Percentiles rank a stretch among this genome's conserved stretches.
Evolutionary conservation across 306 rosid species (phyloP).

Genomic region (Abrus pulchellus): DNA sequence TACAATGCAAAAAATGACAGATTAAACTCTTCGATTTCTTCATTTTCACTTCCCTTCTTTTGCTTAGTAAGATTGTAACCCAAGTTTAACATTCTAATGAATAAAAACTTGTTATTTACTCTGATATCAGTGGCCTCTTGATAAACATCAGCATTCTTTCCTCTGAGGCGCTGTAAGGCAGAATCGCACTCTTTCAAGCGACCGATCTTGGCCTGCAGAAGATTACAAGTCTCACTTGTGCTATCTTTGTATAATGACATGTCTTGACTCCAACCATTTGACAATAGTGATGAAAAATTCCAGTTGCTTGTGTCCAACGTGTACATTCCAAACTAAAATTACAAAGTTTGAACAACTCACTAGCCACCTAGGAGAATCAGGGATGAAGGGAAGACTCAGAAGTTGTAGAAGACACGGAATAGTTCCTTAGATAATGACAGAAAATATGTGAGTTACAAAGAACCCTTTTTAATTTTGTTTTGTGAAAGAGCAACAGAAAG

Average conservation of each 20-base stretch:
- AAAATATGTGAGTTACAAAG: constrained; percentile 16
- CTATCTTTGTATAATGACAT: constrained; percentile 30
- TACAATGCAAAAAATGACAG: not conserved
- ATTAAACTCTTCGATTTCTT: not conserved
- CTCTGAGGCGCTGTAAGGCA: constrained; percentile 75
- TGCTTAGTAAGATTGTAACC: constrained; percentile 20
- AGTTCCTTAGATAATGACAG: constrained; percentile 54
- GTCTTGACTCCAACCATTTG: constrained; percentile 5
- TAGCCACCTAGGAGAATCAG: constrained; percentile 96
- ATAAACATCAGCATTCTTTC: constrained; percentile 65
- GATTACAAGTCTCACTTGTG: constrained; percentile 36
- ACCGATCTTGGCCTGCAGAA: constrained; percentile 75
- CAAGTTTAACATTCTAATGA: constrained; percentile 6
- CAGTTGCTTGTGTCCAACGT: constrained; percentile 13
- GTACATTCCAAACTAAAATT: constrained; percentile 17
- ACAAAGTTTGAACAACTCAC: constrained; percentile 55
- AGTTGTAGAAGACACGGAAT: constrained; percentile 75
- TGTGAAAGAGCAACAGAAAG: constrained; percentile 20
- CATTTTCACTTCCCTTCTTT: not conserved
- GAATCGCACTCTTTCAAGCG: constrained; percentile 64
- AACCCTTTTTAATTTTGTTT: not conserved
- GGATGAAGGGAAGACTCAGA: constrained; percentile 75
- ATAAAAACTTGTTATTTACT: constrained; percentile 52
- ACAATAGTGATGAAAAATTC: constrained; percentile 1
- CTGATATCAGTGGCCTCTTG: constrained; percentile 77